phyloP scores from a whole-genome alignment of 345 rosid species.

The Capsella bursapastoris region DNA sequence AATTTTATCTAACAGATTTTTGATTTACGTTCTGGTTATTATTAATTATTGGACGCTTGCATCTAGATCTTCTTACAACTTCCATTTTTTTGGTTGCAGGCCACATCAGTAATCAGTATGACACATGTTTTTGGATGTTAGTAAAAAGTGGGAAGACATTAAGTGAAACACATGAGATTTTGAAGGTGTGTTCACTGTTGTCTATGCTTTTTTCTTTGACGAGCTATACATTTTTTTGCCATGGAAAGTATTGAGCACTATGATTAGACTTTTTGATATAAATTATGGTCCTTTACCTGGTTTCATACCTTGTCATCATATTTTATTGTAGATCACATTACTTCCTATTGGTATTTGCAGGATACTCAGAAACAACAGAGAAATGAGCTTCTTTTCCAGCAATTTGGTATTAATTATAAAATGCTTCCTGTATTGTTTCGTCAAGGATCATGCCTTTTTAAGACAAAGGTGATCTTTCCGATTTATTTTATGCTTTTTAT shows the following conservation, averaged over 20 bases:
- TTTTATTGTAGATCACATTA: neutral
- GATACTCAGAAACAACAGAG: constrained; percentile 70
- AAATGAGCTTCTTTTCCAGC: constrained; percentile 81
- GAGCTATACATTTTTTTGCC: neutral
- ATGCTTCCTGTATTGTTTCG: constrained; percentile 67
- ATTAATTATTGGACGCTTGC: neutral
- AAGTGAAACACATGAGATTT: constrained; percentile 61
- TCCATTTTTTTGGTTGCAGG: constrained; percentile 50
- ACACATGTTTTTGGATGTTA: constrained; percentile 77
- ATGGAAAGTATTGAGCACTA: constrained; percentile 1
- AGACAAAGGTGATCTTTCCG: constrained; percentile 56
- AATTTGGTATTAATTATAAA: constrained; percentile 76
- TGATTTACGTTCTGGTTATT: neutral
- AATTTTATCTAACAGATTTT: neutral
- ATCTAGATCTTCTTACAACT: neutral
- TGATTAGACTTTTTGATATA: neutral
- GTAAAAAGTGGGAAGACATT: constrained; percentile 63
- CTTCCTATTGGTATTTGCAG: constrained; percentile 44
- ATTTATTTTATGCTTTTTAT: too few relatives aligned
- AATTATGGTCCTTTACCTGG: neutral
- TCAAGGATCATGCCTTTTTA: constrained; percentile 79
- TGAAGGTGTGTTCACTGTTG: constrained; percentile 54
- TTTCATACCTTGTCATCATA: neutral
- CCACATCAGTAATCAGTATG: constrained; percentile 61
- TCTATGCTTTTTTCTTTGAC: neutral